phyloP scores from a whole-genome alignment of 129 eudicot species.

The Pseudognaphalium luteoalbum region DNA sequence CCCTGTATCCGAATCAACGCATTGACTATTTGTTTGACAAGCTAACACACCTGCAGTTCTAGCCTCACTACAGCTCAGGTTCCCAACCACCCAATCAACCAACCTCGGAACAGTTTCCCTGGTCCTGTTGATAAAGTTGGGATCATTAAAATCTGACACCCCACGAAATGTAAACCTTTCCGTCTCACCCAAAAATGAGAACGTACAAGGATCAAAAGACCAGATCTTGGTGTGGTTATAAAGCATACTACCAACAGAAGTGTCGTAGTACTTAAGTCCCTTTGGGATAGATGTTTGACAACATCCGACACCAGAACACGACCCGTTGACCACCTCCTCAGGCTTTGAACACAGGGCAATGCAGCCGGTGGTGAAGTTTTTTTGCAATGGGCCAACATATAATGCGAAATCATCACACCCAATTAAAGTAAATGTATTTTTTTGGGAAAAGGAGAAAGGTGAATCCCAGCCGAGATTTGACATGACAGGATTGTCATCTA shows the following conservation, averaged over 20 bases:
- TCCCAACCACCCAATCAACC: constrained; percentile 55
- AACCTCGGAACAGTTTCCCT: constrained; percentile 37
- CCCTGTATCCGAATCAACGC: constrained; percentile 35
- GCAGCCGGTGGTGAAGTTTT: constrained; percentile 43
- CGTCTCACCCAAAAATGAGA: constrained; percentile 53
- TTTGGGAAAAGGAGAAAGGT: constrained; percentile 36
- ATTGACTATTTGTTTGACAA: constrained; percentile 37
- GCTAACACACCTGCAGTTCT: constrained; percentile 4
- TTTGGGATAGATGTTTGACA: constrained; percentile 54
- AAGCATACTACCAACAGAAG: not conserved
- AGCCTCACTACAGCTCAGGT: constrained; percentile 36
- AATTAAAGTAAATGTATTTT: constrained; percentile 37
- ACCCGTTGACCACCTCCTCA: constrained; percentile 35
- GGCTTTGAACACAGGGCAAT: constrained; percentile 34
- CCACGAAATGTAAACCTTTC: constrained; percentile 38
- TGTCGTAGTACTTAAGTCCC: constrained; percentile 24
- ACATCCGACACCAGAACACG: constrained; percentile 52
- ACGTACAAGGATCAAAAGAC: constrained; percentile 42
- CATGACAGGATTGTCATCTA: not conserved
- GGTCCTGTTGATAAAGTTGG: constrained; percentile 25
- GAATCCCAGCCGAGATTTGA: constrained; percentile 2
- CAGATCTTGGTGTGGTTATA: constrained; percentile 8
- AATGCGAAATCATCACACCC: constrained; percentile 48
- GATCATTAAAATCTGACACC: constrained; percentile 38
- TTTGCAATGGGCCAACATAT: not conserved